Evolutionary conservation across 352 stramenopile species (phyloP), one percentile per base, ranked within the genome.

Genomic region (Globisporangium nunn): DNA sequence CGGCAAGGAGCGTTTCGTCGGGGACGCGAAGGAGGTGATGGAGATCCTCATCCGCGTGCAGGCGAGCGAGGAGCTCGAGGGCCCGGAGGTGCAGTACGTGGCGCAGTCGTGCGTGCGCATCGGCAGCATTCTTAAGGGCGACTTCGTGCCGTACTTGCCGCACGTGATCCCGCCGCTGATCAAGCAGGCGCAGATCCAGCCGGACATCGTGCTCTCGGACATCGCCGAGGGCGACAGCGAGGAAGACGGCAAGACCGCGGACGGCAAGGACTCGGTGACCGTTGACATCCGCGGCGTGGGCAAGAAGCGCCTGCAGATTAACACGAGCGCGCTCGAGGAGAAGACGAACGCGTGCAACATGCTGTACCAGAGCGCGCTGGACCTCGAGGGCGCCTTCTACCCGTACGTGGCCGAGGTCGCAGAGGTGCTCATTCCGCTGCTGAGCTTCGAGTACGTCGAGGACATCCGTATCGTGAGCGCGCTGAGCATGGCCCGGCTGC

Each of bases 341-440:
- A 95, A 95, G 78, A 80, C 75, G 28, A 91, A 91, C 54, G 85
- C 82, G 35, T 89, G 84, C 63, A 91, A 95, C 70, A 95, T 95
- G 85, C 68, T 95, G 4, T 95, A 93, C 68, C 85, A 95, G 67
- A 88, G 72, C 45, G 85, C 85, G 12, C 64, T 93, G 50, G 85
- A 95, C 59, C 65, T 95, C 17, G 63, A 92, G 59, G 85, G 85
- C 15, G 78, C 72, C 46, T 93, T 95, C 66, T 88, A 90, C 56
- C 77, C 81, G 35, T 93, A 92, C 76, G 68, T 95, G n/a, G 70
- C 78, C 6, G 70, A 89, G 47, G 81, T 90, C 6, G 75, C 84
- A 10, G 63, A 84, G 54, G 78, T 91, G 37, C 64, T 95, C 63
- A 73, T 93, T 52, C 81, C 85, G 56, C 62, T 95, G 46, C 70